Conservation (phyloP, 1,139 yeast species). For the Suhomyces taliae region DNA sequence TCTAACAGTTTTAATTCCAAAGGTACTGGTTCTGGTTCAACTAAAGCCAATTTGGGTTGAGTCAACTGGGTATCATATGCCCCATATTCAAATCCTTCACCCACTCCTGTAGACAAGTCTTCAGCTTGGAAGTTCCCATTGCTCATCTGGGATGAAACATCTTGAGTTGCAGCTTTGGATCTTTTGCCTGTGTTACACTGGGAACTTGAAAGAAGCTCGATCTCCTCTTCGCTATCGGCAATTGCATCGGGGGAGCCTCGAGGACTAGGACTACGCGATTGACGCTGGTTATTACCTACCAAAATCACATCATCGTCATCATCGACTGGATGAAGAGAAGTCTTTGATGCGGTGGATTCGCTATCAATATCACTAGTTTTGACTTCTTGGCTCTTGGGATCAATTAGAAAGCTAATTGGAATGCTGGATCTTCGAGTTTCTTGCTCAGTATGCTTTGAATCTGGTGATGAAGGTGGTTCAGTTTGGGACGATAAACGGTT, state of each 20-base stretch:
- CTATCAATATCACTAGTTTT: background rate
- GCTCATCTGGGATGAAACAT: constrained; percentile 5
- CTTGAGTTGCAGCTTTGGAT: background rate
- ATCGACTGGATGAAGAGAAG: background rate
- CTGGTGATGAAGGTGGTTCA: background rate
- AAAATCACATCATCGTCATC: constrained; percentile 10
- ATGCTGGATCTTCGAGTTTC: background rate
- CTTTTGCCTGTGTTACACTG: background rate
- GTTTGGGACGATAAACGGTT: constrained; percentile 2
- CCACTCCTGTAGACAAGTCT: constrained; percentile 9
- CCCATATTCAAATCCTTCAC: constrained; percentile 2
- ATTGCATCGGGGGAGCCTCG: constrained; percentile 7
- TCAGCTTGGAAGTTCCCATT: constrained; percentile 14
- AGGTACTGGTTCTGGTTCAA: background rate
- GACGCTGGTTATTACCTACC: background rate
- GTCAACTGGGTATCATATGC: constrained; percentile 1
- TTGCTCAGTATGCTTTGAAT: background rate
- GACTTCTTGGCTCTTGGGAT: background rate
- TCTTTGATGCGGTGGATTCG: background rate
- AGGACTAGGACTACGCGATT: background rate
- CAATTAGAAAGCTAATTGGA: constrained; percentile 7
- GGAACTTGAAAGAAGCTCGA: constrained; percentile 10
- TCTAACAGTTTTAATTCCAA: too few relatives aligned
- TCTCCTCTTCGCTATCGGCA: constrained; percentile 19
- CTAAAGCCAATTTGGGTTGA: background rate